Percentiles rank a stretch among this genome's conserved stretches.
These are phyloP conservation scores for Backusella australiensis DNA, from an alignment of 192 early-diverging fungal species.

Conservation along the genomic window DNA sequence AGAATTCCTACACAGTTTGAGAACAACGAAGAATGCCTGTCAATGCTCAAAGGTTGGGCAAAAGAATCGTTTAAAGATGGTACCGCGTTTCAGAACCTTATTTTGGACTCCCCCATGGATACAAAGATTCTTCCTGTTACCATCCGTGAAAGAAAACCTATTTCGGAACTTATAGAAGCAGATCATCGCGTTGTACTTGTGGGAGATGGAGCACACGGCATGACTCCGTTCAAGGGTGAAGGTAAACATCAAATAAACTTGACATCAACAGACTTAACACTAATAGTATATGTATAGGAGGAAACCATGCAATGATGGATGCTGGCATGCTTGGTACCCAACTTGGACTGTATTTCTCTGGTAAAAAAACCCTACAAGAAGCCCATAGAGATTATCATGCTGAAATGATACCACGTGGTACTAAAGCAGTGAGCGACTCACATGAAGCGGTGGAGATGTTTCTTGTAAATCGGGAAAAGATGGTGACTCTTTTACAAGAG, in stretches of 20 bases:
- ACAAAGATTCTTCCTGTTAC: neutral
- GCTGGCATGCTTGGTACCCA: neutral
- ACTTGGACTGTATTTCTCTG: neutral
- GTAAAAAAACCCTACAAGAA: neutral
- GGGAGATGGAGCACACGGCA: slow-evolving; percentile 18
- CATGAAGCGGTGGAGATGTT: neutral
- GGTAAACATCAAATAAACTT: slow-evolving; percentile 7
- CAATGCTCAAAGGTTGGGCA: neutral
- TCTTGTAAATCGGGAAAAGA: neutral
- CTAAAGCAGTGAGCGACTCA: neutral
- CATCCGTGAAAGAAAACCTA: neutral
- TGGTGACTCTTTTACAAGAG: neutral
- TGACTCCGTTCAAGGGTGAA: slow-evolving; percentile 25
- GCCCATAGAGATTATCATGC: neutral
- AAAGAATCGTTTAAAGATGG: neutral
- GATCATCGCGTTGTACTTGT: slow-evolving; percentile 1
- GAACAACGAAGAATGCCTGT: neutral
- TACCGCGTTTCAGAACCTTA: neutral
- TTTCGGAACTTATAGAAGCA: neutral
- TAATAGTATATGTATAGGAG: neutral
- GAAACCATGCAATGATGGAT: slow-evolving; percentile 24
- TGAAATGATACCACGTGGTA: slow-evolving; percentile 9
- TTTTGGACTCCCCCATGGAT: neutral
- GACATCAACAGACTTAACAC: neutral
- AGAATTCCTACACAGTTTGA: neutral